Evolutionary conservation across 73 alveolate species (phyloP).

Genomic region (Paramecium biaurelia): DNA sequence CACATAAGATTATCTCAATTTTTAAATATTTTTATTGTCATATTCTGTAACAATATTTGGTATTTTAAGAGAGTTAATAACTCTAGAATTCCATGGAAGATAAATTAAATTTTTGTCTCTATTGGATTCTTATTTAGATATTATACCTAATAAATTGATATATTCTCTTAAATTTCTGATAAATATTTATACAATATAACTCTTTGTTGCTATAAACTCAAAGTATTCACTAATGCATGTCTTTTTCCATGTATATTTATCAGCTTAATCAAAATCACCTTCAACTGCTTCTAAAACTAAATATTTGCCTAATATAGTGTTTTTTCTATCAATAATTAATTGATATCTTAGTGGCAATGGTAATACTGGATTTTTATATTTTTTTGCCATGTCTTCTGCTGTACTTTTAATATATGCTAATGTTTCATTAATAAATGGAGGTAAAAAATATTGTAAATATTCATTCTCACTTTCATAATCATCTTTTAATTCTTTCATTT

Average conservation of each 20-base stretch:
- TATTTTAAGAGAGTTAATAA: slow-evolving; percentile 10
- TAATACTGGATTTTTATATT: not conserved
- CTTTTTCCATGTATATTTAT: slow-evolving; percentile 26
- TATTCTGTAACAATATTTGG: not conserved
- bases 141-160: not conserved
- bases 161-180: not conserved
- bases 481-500: slow-evolving; percentile 42
- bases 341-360: slow-evolving; percentile 2
- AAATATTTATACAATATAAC: not conserved
- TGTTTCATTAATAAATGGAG: slow-evolving; percentile 30
- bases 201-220: not conserved
- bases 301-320: slow-evolving; percentile 10
- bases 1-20: not conserved
- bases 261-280: slow-evolving; percentile 34
- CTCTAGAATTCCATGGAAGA: slow-evolving; percentile 34
- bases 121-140: not conserved
- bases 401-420: not conserved
- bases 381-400: slow-evolving; percentile 29
- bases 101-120: not conserved
- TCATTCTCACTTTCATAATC: not conserved
- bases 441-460: not conserved
- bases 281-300: slow-evolving; percentile 47
- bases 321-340: not conserved
- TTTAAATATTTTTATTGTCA: not conserved
- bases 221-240: not conserved